A percentile compares a stretch with the other conserved stretches of the same genome.
Conservation (phyloP, 345 rosid species). For the Rubroshorea leprosula region DNA sequence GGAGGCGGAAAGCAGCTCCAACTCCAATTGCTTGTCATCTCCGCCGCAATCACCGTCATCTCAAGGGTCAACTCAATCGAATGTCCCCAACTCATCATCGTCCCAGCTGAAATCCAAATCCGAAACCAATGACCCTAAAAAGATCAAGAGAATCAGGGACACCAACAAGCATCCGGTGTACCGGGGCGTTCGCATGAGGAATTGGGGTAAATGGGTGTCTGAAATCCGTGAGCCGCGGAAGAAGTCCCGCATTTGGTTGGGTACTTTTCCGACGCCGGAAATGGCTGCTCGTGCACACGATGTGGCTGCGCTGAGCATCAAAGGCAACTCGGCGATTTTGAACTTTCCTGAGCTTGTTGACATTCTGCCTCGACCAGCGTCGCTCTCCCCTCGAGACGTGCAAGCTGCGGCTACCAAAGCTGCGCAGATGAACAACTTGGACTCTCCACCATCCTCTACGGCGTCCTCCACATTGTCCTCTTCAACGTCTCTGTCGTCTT, state of each 20-base stretch:
- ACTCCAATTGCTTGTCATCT: conserved; percentile 13
- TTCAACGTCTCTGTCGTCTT: conserved; percentile 36
- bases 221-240: conserved; percentile 93
- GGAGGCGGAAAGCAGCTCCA: conserved; percentile 36
- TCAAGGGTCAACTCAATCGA: conserved; percentile 8
- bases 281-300: conserved; percentile 99
- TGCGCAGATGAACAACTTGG: conserved; percentile 54
- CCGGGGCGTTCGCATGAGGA: conserved; percentile 84
- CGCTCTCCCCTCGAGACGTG: conserved; percentile 72
- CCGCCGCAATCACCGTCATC: conserved; percentile 22
- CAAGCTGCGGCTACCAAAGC: conserved; percentile 94
- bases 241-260: conserved; percentile 93
- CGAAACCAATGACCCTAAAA: conserved; percentile 14
- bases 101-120: conserved; percentile 6
- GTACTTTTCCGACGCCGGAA: conserved; percentile 88
- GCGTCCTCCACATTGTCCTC: conserved; percentile 27
- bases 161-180: conserved; percentile 72
- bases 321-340: conserved; percentile 72
- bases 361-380: conserved; percentile 67
- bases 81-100: conserved; percentile 10
- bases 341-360: conserved; percentile 77
- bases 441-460: conserved; percentile 25
- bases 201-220: conserved; percentile 98
- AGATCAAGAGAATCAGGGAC: conserved; percentile 40
- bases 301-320: conserved; percentile 82